A percentile compares a stretch with the other conserved stretches of the same genome.
Conservation (phyloP, 306 rosid species). For the Vachellia collinsii region DNA sequence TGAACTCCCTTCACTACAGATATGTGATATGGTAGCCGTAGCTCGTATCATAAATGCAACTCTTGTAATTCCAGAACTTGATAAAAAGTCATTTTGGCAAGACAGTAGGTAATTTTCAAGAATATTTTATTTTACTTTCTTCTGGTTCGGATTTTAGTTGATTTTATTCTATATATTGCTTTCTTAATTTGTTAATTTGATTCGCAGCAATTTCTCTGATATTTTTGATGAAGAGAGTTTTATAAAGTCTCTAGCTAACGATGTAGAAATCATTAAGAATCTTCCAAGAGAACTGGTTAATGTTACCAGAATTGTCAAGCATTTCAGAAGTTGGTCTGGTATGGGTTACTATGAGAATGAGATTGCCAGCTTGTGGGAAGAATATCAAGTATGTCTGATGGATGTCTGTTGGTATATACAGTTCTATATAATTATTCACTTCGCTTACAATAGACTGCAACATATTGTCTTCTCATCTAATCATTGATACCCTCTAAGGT, state of each 20-base stretch:
- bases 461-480: slow-evolving; percentile 30
- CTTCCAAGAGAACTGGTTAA: slow-evolving; percentile 64
- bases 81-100: slow-evolving; percentile 85
- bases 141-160: slow-evolving; percentile 25
- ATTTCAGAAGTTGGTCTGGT: slow-evolving; percentile 94
- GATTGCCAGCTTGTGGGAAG: slow-evolving; percentile 78
- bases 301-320: slow-evolving; percentile 58
- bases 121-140: slow-evolving; percentile 12
- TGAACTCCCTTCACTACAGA: slow-evolving; percentile 56
- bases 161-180: slow-evolving; percentile 29
- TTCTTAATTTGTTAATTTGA: slow-evolving; percentile 18
- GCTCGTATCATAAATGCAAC: slow-evolving; percentile 91
- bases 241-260: slow-evolving; percentile 72
- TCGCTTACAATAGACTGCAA: slow-evolving; percentile 24
- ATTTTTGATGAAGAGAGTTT: slow-evolving; percentile 86
- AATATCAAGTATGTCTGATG: slow-evolving; percentile 56
- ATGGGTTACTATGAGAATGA: slow-evolving; percentile 80
- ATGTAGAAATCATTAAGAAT: slow-evolving; percentile 71
- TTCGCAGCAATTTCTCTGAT: slow-evolving; percentile 83
- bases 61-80: slow-evolving; percentile 94
- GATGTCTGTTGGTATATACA: slow-evolving; percentile 38
- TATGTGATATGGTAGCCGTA: slow-evolving; percentile 98
- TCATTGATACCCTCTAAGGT: slow-evolving; percentile 48
- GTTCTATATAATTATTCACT: slow-evolving; percentile 22
- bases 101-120: slow-evolving; percentile 69